Conservation (phyloP, 371 early-diverging fungal genomes). For the Apophysomyces elegans region DNA sequence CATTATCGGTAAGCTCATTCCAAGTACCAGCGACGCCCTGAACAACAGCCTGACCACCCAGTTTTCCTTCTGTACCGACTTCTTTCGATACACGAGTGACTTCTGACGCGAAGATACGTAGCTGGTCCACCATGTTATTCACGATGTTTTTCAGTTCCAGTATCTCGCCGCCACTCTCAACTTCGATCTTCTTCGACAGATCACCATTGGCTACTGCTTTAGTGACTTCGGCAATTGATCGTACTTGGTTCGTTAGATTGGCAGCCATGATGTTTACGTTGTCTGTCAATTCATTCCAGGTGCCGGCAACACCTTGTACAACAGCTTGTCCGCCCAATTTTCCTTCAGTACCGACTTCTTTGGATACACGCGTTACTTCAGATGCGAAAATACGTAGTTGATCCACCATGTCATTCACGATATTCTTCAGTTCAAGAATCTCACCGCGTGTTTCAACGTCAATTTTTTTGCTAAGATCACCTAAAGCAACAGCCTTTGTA, state of each 20-base stretch:
- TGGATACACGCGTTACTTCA: constrained; percentile 62
- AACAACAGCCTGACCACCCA: constrained; percentile 54
- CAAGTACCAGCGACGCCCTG: constrained; percentile 48
- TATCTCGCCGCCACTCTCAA: constrained; percentile 70
- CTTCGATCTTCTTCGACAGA: constrained; percentile 56
- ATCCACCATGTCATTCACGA: constrained; percentile 61
- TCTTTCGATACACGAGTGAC: constrained; percentile 50
- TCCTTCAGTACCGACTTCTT: constrained; percentile 64
- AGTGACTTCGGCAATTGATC: constrained; percentile 60
- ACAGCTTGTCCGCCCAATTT: constrained; percentile 62
- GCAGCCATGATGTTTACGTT: constrained; percentile 68
- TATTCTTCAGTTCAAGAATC: constrained; percentile 47
- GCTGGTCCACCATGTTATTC: constrained; percentile 67
- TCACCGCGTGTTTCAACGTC: constrained; percentile 46
- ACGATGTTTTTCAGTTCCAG: constrained; percentile 67
- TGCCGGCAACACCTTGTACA: constrained; percentile 60
- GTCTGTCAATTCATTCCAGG: constrained; percentile 66
- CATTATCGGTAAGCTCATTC: constrained; percentile 53
- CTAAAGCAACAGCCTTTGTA: constrained; percentile 36
- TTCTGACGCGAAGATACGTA: constrained; percentile 48
- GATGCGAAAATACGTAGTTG: constrained; percentile 54
- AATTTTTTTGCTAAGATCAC: constrained; percentile 49
- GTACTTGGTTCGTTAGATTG: constrained; percentile 62
- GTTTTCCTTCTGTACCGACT: constrained; percentile 46
- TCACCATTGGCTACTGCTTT: constrained; percentile 63